A percentile compares a stretch with the other conserved stretches of the same genome.
phyloP scores from a whole-genome alignment of 1,139 yeast genomes.

The Saccharomyces hybrid region DNA sequence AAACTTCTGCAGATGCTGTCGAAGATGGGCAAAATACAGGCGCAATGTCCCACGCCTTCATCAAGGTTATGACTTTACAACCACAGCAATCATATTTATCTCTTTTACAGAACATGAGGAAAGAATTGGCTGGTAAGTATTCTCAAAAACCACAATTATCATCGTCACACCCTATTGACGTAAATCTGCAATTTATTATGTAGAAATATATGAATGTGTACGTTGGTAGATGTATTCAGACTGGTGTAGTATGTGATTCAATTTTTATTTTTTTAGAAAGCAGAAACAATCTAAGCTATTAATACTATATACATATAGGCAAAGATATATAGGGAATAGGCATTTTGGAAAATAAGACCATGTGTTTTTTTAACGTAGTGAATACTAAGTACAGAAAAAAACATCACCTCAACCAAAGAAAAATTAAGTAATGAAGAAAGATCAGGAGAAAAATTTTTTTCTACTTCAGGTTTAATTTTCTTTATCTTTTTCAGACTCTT shows the following conservation, averaged over 20 bases:
- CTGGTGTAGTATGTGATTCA: neutral
- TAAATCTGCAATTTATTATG: conserved; percentile 53
- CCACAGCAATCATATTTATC: conserved; percentile 74
- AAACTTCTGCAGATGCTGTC: conserved; percentile 68
- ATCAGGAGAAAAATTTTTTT: neutral
- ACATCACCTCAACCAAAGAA: neutral
- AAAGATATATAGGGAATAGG: neutral
- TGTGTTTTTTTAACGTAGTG: neutral
- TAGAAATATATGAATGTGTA: conserved; percentile 6
- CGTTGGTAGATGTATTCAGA: neutral
- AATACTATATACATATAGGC: neutral
- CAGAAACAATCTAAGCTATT: neutral
- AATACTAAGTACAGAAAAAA: neutral
- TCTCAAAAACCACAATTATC: conserved; percentile 87
- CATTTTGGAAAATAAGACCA: neutral
- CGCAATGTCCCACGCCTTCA: conserved; percentile 90
- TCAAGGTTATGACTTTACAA: conserved; percentile 56
- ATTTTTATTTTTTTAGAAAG: neutral
- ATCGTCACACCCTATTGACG: conserved; percentile 77
- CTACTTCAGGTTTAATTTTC: neutral
- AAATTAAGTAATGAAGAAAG: neutral
- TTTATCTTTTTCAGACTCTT: conserved; percentile 7
- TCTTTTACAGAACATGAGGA: conserved; percentile 73
- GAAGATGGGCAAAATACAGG: conserved; percentile 80
- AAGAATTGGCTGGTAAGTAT: conserved; percentile 59